These are phyloP conservation scores for Strigomonas oncopelti DNA, from an alignment of 208 protist species.

Conservation along the genomic window DNA sequence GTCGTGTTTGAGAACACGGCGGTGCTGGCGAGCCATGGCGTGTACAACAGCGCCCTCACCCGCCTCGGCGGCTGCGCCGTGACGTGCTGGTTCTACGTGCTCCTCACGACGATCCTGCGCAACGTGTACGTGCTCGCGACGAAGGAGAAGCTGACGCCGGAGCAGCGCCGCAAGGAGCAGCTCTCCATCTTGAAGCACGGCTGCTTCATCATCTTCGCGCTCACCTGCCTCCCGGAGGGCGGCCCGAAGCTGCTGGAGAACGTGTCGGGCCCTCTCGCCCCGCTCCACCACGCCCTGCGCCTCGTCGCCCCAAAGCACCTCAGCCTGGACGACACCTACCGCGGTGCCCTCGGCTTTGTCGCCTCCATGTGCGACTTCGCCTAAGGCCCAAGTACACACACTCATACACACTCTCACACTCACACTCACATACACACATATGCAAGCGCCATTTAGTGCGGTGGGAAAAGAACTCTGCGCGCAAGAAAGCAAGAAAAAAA, in stretches of 20 bases:
- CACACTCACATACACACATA: background rate
- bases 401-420: background rate
- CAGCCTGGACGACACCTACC: conserved; percentile 60
- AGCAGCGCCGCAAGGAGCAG: conserved; percentile 67
- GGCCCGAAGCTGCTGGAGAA: conserved; percentile 73
- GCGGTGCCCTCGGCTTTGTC: conserved; percentile 70
- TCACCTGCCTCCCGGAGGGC: conserved; percentile 75
- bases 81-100: conserved; percentile 83
- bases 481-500: conserved; percentile 1
- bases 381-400: conserved; percentile 29
- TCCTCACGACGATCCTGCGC: conserved; percentile 63
- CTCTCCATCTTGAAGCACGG: conserved; percentile 76
- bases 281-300: conserved; percentile 65
- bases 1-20: conserved; percentile 82
- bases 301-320: conserved; percentile 70
- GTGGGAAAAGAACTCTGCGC: background rate
- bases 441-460: background rate
- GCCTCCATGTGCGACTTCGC: conserved; percentile 87
- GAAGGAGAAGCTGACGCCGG: conserved; percentile 56
- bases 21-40: conserved; percentile 65
- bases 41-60: conserved; percentile 38
- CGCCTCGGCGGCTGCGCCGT: conserved; percentile 75
- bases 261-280: conserved; percentile 58
- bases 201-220: conserved; percentile 78
- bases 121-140: conserved; percentile 61